Evolutionary conservation across 495 filamentous ascomycete species (phyloP).

Genomic region (Penicillium macrosclerotiorum): DNA sequence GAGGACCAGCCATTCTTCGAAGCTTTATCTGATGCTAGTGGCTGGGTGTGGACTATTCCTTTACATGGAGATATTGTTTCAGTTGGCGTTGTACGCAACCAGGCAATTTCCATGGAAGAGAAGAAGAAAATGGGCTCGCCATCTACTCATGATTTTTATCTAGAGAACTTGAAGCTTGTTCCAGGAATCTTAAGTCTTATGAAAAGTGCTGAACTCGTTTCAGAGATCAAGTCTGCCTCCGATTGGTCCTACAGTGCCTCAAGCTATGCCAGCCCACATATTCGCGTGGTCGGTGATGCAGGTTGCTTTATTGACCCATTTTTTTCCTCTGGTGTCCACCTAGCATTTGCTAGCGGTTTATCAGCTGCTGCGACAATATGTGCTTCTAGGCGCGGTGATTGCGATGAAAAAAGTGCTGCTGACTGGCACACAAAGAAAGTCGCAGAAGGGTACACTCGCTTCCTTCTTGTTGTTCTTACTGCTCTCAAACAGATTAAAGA

Average conservation of each 20-base stretch:
- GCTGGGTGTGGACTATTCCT: slow-evolving; percentile 35
- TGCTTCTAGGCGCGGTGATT: slow-evolving; percentile 33
- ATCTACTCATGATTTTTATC: slow-evolving; percentile 37
- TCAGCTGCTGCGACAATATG: slow-evolving; percentile 44
- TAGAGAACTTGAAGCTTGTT: slow-evolving; percentile 28
- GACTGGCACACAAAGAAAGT: slow-evolving; percentile 48
- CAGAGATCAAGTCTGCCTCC: slow-evolving; percentile 36
- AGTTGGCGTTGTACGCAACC: slow-evolving; percentile 35
- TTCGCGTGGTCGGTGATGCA: slow-evolving; percentile 40
- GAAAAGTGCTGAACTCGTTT: slow-evolving; percentile 24
- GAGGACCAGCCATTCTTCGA: slow-evolving; percentile 36
- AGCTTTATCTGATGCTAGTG: slow-evolving; percentile 32
- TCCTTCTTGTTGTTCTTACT: slow-evolving; percentile 47
- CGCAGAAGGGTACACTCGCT: slow-evolving; percentile 48
- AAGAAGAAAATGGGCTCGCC: slow-evolving; percentile 26
- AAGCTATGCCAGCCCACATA: slow-evolving; percentile 31
- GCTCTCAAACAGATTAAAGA: slow-evolving; percentile 43
- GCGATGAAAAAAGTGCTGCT: slow-evolving; percentile 35
- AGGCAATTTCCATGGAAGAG: slow-evolving; percentile 22
- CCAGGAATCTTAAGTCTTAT: slow-evolving; percentile 28
- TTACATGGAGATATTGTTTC: slow-evolving; percentile 34
- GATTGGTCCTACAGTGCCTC: slow-evolving; percentile 47
- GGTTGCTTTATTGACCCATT: slow-evolving; percentile 45
- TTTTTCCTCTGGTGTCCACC: slow-evolving; percentile 49
- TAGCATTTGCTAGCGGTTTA: slow-evolving; percentile 44